phyloP scores from a whole-genome alignment of 148 eudicot genomes.

The Dianthus caryophyllus region DNA sequence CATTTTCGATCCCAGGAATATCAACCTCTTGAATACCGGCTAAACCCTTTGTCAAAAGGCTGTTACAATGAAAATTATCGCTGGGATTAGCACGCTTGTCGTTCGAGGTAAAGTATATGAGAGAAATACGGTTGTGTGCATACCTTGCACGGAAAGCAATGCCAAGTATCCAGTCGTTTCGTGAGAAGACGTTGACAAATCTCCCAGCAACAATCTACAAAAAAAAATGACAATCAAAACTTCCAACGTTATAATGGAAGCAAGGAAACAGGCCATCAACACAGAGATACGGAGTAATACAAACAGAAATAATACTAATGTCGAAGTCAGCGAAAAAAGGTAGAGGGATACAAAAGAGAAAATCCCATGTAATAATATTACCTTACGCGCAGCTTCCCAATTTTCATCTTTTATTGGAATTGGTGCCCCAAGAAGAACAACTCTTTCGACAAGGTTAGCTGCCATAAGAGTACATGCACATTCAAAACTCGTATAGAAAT shows the following conservation, averaged over 20 bases:
- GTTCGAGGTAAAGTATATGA: not conserved
- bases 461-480: constrained; percentile 22
- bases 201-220: constrained; percentile 91
- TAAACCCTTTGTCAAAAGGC: constrained; percentile 85
- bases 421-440: constrained; percentile 93
- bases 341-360: too few species aligned
- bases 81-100: not conserved
- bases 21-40: constrained; percentile 92
- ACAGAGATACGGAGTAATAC: too few species aligned
- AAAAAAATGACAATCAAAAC: constrained; percentile 11
- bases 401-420: constrained; percentile 71
- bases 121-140: not conserved
- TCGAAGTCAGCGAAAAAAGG: too few species aligned
- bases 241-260: not conserved
- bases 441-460: constrained; percentile 91
- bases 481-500: constrained; percentile 8
- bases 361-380: constrained; percentile 24
- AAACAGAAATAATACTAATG: too few species aligned
- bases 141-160: constrained; percentile 98
- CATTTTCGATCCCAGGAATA: constrained; percentile 89
- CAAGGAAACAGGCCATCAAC: too few species aligned
- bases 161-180: constrained; percentile 95
- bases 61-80: constrained; percentile 29
- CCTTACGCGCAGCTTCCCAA: constrained; percentile 94
- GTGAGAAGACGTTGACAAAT: constrained; percentile 79